Percentiles rank a stretch among this genome's conserved stretches.
phyloP scores from a whole-genome alignment of 495 filamentous ascomycete genomes.

The Talaromyces ruber region DNA sequence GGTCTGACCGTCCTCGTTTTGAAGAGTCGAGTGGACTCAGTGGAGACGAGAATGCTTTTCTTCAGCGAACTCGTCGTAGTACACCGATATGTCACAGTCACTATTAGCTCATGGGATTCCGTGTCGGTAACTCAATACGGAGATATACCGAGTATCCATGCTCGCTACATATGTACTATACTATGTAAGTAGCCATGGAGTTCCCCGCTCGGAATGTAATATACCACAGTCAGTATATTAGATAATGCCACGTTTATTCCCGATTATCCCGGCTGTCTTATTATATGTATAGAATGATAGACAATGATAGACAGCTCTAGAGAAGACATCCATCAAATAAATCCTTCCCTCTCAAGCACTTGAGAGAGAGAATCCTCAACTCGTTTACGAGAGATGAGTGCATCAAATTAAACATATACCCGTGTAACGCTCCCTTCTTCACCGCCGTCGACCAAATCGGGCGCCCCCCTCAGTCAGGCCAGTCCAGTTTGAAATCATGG shows the following conservation, averaged over 20 bases:
- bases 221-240: neutral
- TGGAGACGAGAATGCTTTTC: neutral
- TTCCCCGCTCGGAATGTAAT: neutral
- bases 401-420: neutral
- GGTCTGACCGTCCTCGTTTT: neutral
- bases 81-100: neutral
- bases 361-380: neutral
- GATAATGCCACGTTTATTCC: neutral
- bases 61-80: neutral
- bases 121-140: neutral
- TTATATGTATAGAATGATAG: neutral
- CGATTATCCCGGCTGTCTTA: neutral
- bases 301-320: too few species aligned
- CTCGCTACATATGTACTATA: too few species aligned
- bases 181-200: neutral
- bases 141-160: neutral
- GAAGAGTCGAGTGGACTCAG: neutral
- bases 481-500: conserved; percentile 4
- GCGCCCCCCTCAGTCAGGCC: neutral
- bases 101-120: neutral
- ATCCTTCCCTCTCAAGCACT: too few species aligned
- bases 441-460: neutral
- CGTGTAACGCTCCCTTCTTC: neutral
- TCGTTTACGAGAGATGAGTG: neutral
- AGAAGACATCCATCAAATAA: too few species aligned